A percentile compares a stretch with the other conserved stretches of the same genome.
These are phyloP conservation scores for Zymoseptoria passerinii DNA, from an alignment of 2,329 filamentous ascomycete genomes.

Conservation along the genomic window DNA sequence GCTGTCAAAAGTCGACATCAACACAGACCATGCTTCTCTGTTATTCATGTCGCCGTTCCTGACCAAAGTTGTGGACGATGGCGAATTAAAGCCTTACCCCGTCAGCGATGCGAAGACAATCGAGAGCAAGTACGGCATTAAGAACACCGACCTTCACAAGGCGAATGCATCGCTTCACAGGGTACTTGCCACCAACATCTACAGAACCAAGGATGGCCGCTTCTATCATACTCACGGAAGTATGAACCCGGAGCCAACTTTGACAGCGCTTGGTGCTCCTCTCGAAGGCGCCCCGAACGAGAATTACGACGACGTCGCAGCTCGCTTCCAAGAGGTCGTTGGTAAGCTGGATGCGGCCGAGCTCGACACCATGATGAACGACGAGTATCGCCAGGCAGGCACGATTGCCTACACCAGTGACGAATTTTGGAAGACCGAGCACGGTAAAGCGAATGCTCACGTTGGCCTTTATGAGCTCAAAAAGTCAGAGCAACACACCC, in stretches of 20 bases:
- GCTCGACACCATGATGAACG: slow-evolving; percentile 35
- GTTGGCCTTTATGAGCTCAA: slow-evolving; percentile 16
- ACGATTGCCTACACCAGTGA: slow-evolving; percentile 36
- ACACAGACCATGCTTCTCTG: slow-evolving; percentile 17
- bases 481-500: slow-evolving; percentile 5
- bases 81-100: not conserved
- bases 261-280: slow-evolving; percentile 30
- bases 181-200: slow-evolving; percentile 38
- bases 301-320: slow-evolving; percentile 35
- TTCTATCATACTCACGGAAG: slow-evolving; percentile 43
- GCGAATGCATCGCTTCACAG: slow-evolving; percentile 6
- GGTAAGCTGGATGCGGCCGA: slow-evolving; percentile 32
- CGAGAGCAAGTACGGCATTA: slow-evolving; percentile 7
- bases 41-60: slow-evolving; percentile 20
- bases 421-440: slow-evolving; percentile 32
- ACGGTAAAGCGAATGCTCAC: slow-evolving; percentile 22
- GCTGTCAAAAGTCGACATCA: slow-evolving; percentile 11
- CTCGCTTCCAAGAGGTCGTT: slow-evolving; percentile 36
- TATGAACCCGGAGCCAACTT: slow-evolving; percentile 40
- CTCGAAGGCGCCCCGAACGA: slow-evolving; percentile 21
- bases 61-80: slow-evolving; percentile 4
- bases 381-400: slow-evolving; percentile 35
- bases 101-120: not conserved
- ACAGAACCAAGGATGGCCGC: slow-evolving; percentile 38
- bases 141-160: slow-evolving; percentile 11